Percentiles rank a stretch among this genome's conserved stretches.
These are phyloP conservation scores for Colletotrichum filicis DNA, from an alignment of 2,329 filamentous ascomycete genomes.

Conservation along the genomic window DNA sequence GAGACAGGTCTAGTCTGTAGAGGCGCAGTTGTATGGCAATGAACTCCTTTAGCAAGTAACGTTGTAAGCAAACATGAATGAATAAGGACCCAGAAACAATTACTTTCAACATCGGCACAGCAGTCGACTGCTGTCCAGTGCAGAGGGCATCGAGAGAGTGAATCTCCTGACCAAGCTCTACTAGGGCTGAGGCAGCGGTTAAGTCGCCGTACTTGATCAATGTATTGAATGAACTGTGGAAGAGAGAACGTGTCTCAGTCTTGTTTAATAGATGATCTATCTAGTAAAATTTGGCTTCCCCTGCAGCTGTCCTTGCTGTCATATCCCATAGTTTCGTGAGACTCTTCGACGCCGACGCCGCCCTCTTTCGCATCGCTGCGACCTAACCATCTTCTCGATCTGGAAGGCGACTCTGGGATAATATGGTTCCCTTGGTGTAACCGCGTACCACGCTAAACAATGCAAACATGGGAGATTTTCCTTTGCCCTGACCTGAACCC, in stretches of 20 bases:
- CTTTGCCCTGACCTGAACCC: neutral
- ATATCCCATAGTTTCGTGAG: neutral
- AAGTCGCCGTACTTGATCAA: neutral
- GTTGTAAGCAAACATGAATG: neutral
- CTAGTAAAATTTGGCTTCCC: neutral
- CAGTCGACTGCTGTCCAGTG: too few species aligned
- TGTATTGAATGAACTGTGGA: neutral
- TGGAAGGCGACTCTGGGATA: neutral
- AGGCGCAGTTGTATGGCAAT: neutral
- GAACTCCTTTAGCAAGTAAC: neutral
- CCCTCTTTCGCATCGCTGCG: neutral
- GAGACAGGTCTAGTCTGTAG: too few species aligned
- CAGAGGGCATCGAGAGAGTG: too few species aligned
- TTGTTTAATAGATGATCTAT: neutral
- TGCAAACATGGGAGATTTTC: slow-evolving; percentile 15
- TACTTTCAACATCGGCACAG: too few species aligned
- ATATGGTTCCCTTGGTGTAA: neutral
- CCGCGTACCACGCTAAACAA: slow-evolving; percentile 13
- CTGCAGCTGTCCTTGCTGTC: neutral
- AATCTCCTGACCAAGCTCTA: too few species aligned
- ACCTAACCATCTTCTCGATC: neutral
- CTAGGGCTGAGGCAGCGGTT: too few species aligned
- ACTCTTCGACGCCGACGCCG: slow-evolving; percentile 3
- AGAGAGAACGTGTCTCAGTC: neutral
- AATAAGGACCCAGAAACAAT: too few species aligned